phyloP scores from a whole-genome alignment of 2,329 filamentous ascomycete species.

The Fusarium udum region DNA sequence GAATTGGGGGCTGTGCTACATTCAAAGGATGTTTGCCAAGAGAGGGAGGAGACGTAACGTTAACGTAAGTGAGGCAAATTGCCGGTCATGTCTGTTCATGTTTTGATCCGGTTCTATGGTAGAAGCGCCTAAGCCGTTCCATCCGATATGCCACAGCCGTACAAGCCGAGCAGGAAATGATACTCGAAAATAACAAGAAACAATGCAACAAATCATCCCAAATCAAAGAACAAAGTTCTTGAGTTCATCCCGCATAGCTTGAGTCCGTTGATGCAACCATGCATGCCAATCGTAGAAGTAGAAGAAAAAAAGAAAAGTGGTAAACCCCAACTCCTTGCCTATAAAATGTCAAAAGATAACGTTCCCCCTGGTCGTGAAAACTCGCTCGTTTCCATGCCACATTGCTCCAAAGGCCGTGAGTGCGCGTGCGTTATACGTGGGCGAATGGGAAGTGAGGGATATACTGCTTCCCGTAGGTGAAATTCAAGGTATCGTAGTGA shows the following conservation, averaged over 20 bases:
- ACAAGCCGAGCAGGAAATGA: not conserved
- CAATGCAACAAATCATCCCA: constrained; percentile 27
- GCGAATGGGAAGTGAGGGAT: constrained; percentile 14
- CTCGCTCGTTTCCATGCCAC: constrained; percentile 18
- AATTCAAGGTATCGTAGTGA: constrained; percentile 17
- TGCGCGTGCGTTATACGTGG: constrained; percentile 28
- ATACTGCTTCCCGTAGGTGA: constrained; percentile 17
- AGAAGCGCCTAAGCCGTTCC: constrained; percentile 30
- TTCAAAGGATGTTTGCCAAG: constrained; percentile 23
- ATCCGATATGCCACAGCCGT: constrained; percentile 17
- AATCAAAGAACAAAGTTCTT: constrained; percentile 24
- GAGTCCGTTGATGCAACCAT: constrained; percentile 38
- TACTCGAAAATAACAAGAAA: constrained; percentile 18
- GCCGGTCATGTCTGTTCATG: constrained; percentile 29
- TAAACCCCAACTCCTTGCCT: constrained; percentile 37
- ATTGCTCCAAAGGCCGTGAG: constrained; percentile 35
- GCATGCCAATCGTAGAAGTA: constrained; percentile 28
- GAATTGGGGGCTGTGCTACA: constrained; percentile 7
- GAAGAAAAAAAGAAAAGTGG: constrained; percentile 18
- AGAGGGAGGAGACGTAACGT: constrained; percentile 3
- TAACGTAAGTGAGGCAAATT: constrained; percentile 28
- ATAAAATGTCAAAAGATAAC: constrained; percentile 31
- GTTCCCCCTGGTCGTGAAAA: constrained; percentile 17
- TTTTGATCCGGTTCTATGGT: constrained; percentile 29
- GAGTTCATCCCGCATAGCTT: constrained; percentile 21